Percentiles rank a stretch among this genome's conserved stretches.
These are phyloP conservation scores for Coniochaeta sp. DNA, from an alignment of 2,329 filamentous ascomycete genomes.

Conservation along the genomic window DNA sequence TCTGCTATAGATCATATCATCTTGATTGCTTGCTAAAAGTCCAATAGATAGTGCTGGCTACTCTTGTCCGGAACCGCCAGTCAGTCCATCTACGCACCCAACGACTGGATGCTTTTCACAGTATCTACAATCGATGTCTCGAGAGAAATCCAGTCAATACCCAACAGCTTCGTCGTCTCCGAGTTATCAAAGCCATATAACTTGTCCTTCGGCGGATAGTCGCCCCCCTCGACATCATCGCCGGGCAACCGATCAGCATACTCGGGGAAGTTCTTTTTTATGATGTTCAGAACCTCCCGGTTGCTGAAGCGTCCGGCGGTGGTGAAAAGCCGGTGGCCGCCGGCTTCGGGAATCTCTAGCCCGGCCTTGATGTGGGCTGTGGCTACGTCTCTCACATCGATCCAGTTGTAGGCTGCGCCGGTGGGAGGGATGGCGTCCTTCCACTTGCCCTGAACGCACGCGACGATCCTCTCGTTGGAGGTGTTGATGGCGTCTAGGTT, in stretches of 20 bases:
- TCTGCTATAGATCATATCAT: no score
- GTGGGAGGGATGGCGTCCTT: conserved; percentile 31
- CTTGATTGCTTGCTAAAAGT: neutral
- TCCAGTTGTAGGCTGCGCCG: conserved; percentile 36
- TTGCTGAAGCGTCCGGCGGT: conserved; percentile 39
- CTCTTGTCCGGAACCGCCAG: neutral
- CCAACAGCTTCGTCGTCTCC: conserved; percentile 50
- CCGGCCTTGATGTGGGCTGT: conserved; percentile 41
- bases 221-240: conserved; percentile 35
- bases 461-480: conserved; percentile 43
- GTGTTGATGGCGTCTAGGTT: conserved; percentile 42
- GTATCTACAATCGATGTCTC: conserved; percentile 58
- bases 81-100: conserved; percentile 18
- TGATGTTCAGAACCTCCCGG: conserved; percentile 32
- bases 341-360: conserved; percentile 37
- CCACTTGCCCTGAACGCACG: conserved; percentile 42
- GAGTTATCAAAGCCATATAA: conserved; percentile 51
- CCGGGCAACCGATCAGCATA: conserved; percentile 38
- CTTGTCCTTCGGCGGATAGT: conserved; percentile 26
- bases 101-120: conserved; percentile 52
- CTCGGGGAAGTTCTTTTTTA: conserved; percentile 41
- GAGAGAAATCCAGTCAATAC: conserved; percentile 52
- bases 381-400: conserved; percentile 51
- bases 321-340: conserved; percentile 43
- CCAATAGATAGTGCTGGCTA: neutral